Conservation (phyloP, 192 early-diverging fungal genomes). For the Rhizophagus sp. region DNA sequence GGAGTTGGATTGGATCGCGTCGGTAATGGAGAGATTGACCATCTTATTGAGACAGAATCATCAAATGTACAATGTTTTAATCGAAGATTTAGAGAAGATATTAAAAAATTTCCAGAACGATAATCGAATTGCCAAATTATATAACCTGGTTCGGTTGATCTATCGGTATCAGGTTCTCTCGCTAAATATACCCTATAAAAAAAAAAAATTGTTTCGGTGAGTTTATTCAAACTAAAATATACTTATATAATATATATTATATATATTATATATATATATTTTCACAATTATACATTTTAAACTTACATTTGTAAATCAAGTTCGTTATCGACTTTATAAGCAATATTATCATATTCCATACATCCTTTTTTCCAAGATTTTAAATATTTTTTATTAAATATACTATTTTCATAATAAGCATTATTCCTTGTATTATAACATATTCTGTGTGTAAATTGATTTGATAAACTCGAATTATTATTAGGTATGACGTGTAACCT, state of each 20-base stretch:
- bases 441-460: neutral
- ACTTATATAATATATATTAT: no score
- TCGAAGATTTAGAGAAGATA: neutral
- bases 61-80: slow-evolving; percentile 3
- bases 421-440: neutral
- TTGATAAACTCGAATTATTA: neutral
- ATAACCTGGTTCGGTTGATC: neutral
- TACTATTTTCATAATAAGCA: neutral
- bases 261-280: no score
- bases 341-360: neutral
- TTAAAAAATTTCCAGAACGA: neutral
- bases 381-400: neutral
- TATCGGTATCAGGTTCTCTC: neutral
- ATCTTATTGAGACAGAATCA: neutral
- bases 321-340: neutral
- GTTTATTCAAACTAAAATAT: neutral
- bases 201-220: neutral
- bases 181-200: neutral
- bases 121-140: slow-evolving; percentile 16
- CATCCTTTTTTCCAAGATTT: neutral
- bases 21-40: slow-evolving; percentile 2
- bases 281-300: neutral
- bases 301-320: neutral
- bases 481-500: neutral
- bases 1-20: neutral